Base-by-base conservation (phyloP, 768 basidiomycete genomes). In the Chalciporus chontae region DNA sequence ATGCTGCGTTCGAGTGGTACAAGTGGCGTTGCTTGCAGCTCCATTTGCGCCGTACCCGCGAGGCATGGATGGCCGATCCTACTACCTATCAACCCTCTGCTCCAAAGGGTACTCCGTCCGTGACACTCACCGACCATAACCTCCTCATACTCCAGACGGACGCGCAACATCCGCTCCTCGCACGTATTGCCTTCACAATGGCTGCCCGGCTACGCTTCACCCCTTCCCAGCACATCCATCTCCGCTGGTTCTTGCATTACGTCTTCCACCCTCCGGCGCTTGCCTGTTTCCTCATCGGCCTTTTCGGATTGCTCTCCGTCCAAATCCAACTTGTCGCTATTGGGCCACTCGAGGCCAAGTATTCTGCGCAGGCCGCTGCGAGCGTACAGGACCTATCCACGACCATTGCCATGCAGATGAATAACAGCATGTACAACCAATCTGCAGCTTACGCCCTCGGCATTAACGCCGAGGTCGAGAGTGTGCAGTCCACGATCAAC, bases 171-270 rank as follows among this genome's bases (percentile, higher is more conserved):
- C 92, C 92, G 0, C 72, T 93, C 36, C 71, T 92, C 41, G 84
- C 82, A 7, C 80, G 77, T 47, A 73, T 89, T 50, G 75, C 79
- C 36, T 82, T 84, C 62, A 65, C 65, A 18, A 51, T 91, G 6
- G 73, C 81, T 6, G 50, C 69, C 5, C 64, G 69, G 43, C 61
- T 91, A 27, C 78, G 68, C 38, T 71, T 92, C 51, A 75, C 77
- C 8, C 78, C 84, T 6, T 69, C 76, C 32, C 77, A 86, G 51
- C 80, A 90, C 58, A 78, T 77, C 21, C 79, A 89, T 58, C 68
- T 90, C 15, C 82, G 84, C 51, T 99, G 93, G 91, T 91, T 95
- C 69, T 75, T 89, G 61, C 79, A 88, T 59, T 96, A 96, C 71
- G 74, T 99, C 51, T 90, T 93, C 67, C 90, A 97, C 62, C 83